Percentiles rank a stretch among this genome's conserved stretches.
These are phyloP conservation scores for Stagonosporopsis tanaceti DNA, from an alignment of 2,329 filamentous ascomycete genomes.

Conservation along the genomic window DNA sequence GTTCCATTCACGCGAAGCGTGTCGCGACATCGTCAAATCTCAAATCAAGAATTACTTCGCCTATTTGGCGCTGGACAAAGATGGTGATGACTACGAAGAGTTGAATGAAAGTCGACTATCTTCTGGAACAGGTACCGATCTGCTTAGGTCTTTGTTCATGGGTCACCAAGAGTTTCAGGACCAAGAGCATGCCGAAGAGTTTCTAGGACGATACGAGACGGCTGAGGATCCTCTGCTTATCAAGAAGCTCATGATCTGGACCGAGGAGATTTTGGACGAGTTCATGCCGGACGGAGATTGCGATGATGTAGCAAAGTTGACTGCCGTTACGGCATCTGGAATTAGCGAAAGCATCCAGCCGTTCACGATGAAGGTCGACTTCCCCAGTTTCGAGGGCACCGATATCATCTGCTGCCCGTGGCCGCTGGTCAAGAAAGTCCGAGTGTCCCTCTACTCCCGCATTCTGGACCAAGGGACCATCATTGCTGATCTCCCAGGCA, in stretches of 20 bases:
- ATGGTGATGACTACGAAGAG: background rate
- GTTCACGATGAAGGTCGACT: slow-evolving; percentile 17
- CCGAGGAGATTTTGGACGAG: slow-evolving; percentile 13
- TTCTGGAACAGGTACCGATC: background rate
- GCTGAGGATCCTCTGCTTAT: slow-evolving; percentile 18
- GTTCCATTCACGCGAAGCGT: slow-evolving; percentile 1
- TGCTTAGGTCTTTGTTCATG: slow-evolving; percentile 16
- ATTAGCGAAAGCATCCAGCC: slow-evolving; percentile 24
- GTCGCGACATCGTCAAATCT: background rate
- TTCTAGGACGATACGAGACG: slow-evolving; percentile 9
- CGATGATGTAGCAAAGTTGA: slow-evolving; percentile 1
- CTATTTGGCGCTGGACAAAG: background rate
- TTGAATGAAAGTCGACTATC: background rate
- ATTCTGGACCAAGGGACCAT: slow-evolving; percentile 21
- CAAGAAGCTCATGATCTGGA: slow-evolving; percentile 21
- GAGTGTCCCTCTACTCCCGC: slow-evolving; percentile 14
- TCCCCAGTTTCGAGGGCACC: slow-evolving; percentile 22
- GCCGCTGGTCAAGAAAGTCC: slow-evolving; percentile 31
- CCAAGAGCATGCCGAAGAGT: slow-evolving; percentile 11
- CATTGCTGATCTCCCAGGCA: slow-evolving; percentile 31
- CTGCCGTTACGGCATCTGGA: slow-evolving; percentile 7
- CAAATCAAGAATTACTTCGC: slow-evolving; percentile 7
- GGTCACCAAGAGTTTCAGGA: slow-evolving; percentile 21
- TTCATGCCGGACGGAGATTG: slow-evolving; percentile 8
- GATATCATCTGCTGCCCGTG: slow-evolving; percentile 28